Base-by-base conservation (phyloP, 2,329 filamentous ascomycete genomes). In the Orbilia quercus region DNA sequence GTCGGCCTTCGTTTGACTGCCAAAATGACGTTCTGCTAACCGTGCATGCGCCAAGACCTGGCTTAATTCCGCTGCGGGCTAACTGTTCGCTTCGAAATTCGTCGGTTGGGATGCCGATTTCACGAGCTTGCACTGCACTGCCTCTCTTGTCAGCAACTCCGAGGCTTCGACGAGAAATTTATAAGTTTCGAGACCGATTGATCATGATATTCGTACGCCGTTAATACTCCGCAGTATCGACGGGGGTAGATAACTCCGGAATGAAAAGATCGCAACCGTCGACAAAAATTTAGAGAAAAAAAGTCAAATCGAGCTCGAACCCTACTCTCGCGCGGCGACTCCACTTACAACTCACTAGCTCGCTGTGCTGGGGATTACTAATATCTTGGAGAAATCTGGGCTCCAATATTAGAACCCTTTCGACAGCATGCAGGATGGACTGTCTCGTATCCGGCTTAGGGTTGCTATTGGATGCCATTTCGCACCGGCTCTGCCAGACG, bases 31-130 rank as follows among this genome's bases (percentile, higher is more conserved):
- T 69, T 38, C 12, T 25, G 31, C 40, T 31, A 31, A 9, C 28
- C 28, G 5, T 31, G 28, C 28, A 31, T 31, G 28, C 28, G 28
- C 28, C 28, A 31, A 31, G 28, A 4, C 28, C 28, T 31, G 42
- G 54, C 51, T 67, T 58, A 67, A 58, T 53, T 67, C 63, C 63
- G 63, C 51, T 53, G 63, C 63, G 63, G 63, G 34, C 42, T 40
- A 67, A 67, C 20, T 64, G 42, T 45, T 6, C n/a, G 7, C 20
- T 11, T 50, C n/a, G n/a, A n/a, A n/a, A n/a, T n/a, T n/a, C 12
- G 14, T 53, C 9, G 7, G 2, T 53, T 28, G 48, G 48, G 7
- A 53, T 53, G 3, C 48, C 48, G 48, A 53, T 36, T 7, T 53
- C 48, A 53, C 48, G 48, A 53, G 48, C 48, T 40, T 40, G 36